Percentiles rank a stretch among this genome's conserved stretches.
Conservation (phyloP, 108 stramenopile genomes). For the Nitzschia inconspicua region DNA sequence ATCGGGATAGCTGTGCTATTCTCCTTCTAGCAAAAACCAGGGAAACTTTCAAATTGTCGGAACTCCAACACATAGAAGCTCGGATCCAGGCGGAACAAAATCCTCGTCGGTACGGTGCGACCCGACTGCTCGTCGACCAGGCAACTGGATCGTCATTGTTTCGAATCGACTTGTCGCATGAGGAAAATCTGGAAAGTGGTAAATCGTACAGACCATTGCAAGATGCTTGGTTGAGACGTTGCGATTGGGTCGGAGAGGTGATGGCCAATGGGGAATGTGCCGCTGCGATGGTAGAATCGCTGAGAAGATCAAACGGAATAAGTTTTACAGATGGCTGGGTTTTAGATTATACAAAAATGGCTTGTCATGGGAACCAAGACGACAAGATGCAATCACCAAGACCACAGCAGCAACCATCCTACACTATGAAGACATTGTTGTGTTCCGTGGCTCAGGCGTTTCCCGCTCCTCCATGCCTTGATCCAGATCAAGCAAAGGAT, state of each 20-base stretch:
- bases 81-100: conserved; percentile 15
- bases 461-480: conserved; percentile 35
- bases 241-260: conserved; percentile 49
- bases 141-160: conserved; percentile 41
- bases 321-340: conserved; percentile 24
- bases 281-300: conserved; percentile 30
- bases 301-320: too few relatives aligned
- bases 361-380: too few relatives aligned
- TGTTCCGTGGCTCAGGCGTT: conserved; percentile 45
- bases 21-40: conserved; percentile 48
- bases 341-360: conserved; percentile 32
- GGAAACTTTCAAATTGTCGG: conserved; percentile 70
- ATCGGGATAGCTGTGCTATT: neutral
- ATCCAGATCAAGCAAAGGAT: conserved; percentile 16
- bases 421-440: conserved; percentile 51
- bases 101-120: conserved; percentile 6
- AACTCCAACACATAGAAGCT: conserved; percentile 55
- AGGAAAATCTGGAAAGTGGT: neutral
- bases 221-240: conserved; percentile 29
- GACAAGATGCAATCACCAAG: neutral
- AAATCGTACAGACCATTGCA: too few relatives aligned
- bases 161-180: conserved; percentile 14
- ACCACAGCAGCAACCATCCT: neutral
- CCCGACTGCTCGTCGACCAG: conserved; percentile 37
- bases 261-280: conserved; percentile 28